A percentile compares a stretch with the other conserved stretches of the same genome.
Conservation (phyloP, 768 basidiomycete genomes). For the Galerina marginata region DNA sequence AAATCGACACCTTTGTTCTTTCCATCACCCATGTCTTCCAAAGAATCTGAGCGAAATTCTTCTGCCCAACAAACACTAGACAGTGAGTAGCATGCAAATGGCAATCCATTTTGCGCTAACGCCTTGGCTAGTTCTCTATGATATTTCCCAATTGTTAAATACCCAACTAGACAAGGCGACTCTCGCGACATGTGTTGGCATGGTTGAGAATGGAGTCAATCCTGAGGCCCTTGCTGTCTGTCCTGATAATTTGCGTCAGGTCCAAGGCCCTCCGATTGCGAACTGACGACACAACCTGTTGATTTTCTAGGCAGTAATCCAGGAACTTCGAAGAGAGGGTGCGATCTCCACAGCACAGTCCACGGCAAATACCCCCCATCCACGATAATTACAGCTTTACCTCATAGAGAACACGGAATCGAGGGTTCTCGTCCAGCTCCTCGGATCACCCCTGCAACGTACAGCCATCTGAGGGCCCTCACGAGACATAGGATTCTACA, state of each 20-base stretch:
- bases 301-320: constrained; percentile 72
- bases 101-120: not conserved
- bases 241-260: constrained; percentile 11
- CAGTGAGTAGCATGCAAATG: constrained; percentile 47
- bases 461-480: no score
- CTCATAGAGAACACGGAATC: not conserved
- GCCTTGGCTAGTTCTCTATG: constrained; percentile 68
- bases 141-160: constrained; percentile 87
- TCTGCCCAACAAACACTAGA: constrained; percentile 76
- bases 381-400: constrained; percentile 6
- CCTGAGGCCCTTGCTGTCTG: constrained; percentile 88
- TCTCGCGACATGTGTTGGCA: constrained; percentile 87
- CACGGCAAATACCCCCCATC: constrained; percentile 14
- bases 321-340: constrained; percentile 80
- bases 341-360: constrained; percentile 41
- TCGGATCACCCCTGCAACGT: no score
- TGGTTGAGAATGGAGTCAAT: constrained; percentile 93
- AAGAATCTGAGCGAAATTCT: constrained; percentile 62
- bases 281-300: constrained; percentile 11
- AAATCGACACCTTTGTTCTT: not conserved
- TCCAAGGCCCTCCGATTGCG: constrained; percentile 9
- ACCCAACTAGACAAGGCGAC: constrained; percentile 90
- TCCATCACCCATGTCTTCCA: constrained; percentile 43
- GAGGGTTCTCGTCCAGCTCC: no score
- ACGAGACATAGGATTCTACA: no score